Percentiles rank a stretch among this genome's conserved stretches.
Conservation (phyloP, 2,329 filamentous ascomycete genomes). For the Didymella pinodella region DNA sequence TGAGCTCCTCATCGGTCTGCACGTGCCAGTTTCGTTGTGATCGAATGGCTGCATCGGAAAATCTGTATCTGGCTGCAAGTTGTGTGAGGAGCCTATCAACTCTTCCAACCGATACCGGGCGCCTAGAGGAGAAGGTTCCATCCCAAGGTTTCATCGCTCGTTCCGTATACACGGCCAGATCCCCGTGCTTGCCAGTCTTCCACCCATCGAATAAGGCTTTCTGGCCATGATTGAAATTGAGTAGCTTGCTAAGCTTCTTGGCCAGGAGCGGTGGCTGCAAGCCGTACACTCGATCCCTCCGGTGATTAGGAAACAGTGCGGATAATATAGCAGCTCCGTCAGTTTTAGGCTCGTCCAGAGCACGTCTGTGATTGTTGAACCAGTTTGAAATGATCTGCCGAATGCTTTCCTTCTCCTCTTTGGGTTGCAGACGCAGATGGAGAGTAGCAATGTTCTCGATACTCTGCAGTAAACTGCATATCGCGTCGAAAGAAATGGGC, state of each 20-base stretch:
- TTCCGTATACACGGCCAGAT: constrained; percentile 77
- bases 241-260: constrained; percentile 70
- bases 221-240: constrained; percentile 71
- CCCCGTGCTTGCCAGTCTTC: constrained; percentile 64
- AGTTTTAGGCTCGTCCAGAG: constrained; percentile 65
- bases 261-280: constrained; percentile 70
- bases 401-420: constrained; percentile 35
- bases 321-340: constrained; percentile 73
- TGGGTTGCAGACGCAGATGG: constrained; percentile 52
- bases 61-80: constrained; percentile 72
- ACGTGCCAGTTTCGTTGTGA: constrained; percentile 30
- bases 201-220: constrained; percentile 70
- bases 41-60: constrained; percentile 68
- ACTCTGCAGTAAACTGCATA: constrained; percentile 77
- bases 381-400: constrained; percentile 65
- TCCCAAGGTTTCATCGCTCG: constrained; percentile 68
- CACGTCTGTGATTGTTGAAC: constrained; percentile 70
- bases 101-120: constrained; percentile 69
- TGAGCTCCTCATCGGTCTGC: constrained; percentile 37
- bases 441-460: constrained; percentile 62
- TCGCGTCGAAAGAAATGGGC: constrained; percentile 71
- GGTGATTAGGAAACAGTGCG: constrained; percentile 75
- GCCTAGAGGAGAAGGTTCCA: constrained; percentile 45
- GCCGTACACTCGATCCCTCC: constrained; percentile 79
- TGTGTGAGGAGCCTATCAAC: constrained; percentile 71